These are phyloP conservation scores for Ephemerocybe angulata DNA, from an alignment of 768 basidiomycete genomes.

Conservation along the genomic window DNA sequence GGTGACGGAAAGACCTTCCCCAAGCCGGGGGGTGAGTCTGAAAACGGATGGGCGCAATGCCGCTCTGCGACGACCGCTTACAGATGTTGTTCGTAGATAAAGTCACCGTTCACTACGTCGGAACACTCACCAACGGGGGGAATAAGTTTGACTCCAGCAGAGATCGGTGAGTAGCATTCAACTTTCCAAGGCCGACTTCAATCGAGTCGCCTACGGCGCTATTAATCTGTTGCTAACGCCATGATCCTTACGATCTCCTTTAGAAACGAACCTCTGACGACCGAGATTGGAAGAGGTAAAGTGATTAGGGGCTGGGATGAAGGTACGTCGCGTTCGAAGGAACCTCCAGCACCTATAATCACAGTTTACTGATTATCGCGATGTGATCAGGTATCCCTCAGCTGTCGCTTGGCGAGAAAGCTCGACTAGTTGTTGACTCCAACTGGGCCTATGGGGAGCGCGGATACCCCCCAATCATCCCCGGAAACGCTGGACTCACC, in stretches of 20 bases:
- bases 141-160: constrained; percentile 70
- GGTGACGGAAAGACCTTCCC: constrained; percentile 70
- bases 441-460: constrained; percentile 78
- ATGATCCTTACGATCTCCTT: no score
- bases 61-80: no score
- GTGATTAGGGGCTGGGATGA: constrained; percentile 93
- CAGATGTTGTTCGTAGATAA: constrained; percentile 41
- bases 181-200: constrained; percentile 5
- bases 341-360: neutral
- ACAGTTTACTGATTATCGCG: constrained; percentile 18
- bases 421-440: constrained; percentile 56
- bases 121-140: constrained; percentile 57
- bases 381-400: constrained; percentile 60
- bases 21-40: constrained; percentile 60
- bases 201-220: constrained; percentile 6
- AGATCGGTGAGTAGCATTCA: constrained; percentile 53
- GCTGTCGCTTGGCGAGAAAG: constrained; percentile 75
- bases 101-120: constrained; percentile 78
- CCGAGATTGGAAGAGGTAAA: constrained; percentile 72
- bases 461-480: constrained; percentile 79
- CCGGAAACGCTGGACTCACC: constrained; percentile 64
- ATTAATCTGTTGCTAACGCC: no score
- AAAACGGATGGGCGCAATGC: constrained; percentile 14
- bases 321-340: constrained; percentile 47
- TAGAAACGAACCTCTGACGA: constrained; percentile 60